A percentile compares a stretch with the other conserved stretches of the same genome.
Evolutionary conservation across 148 eudicot species (phyloP).

Genomic region (Spergularia marina): DNA sequence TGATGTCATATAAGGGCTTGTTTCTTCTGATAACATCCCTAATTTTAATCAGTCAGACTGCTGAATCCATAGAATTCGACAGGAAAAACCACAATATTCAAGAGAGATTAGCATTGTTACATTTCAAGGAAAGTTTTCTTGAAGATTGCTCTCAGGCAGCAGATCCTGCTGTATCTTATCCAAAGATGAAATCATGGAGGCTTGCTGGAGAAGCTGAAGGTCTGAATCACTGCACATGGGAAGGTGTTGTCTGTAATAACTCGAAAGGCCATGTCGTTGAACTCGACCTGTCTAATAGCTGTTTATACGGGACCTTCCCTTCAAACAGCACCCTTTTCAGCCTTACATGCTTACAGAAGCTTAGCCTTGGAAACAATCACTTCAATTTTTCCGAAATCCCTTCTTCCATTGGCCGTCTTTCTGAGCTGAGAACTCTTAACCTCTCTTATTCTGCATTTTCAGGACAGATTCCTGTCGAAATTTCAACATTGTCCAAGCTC

Average conservation of each 20-base stretch:
- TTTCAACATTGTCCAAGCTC: slow-evolving; percentile 24
- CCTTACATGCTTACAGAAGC: slow-evolving; percentile 32
- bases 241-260: slow-evolving; percentile 34
- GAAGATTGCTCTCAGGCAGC: slow-evolving; percentile 8
- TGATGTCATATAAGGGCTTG: not conserved
- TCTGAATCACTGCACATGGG: slow-evolving; percentile 33
- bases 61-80: not conserved
- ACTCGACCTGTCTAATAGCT: slow-evolving; percentile 32
- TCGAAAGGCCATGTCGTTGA: slow-evolving; percentile 29
- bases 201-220: not conserved
- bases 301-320: slow-evolving; percentile 24
- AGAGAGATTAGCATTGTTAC: slow-evolving; percentile 24
- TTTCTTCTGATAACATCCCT: not conserved
- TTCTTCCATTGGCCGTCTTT: slow-evolving; percentile 20
- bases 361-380: slow-evolving; percentile 31
- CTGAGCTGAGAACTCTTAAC: slow-evolving; percentile 18
- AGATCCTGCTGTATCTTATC: not conserved
- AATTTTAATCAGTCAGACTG: not conserved
- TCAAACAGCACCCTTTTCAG: slow-evolving; percentile 25
- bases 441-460: slow-evolving; percentile 27
- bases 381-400: slow-evolving; percentile 34
- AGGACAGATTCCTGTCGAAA: slow-evolving; percentile 29
- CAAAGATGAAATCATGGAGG: slow-evolving; percentile 10
- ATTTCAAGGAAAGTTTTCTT: slow-evolving; percentile 16
- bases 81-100: not conserved